phyloP scores from a whole-genome alignment of 495 filamentous ascomycete genomes.

The Choiromyces venosus region DNA sequence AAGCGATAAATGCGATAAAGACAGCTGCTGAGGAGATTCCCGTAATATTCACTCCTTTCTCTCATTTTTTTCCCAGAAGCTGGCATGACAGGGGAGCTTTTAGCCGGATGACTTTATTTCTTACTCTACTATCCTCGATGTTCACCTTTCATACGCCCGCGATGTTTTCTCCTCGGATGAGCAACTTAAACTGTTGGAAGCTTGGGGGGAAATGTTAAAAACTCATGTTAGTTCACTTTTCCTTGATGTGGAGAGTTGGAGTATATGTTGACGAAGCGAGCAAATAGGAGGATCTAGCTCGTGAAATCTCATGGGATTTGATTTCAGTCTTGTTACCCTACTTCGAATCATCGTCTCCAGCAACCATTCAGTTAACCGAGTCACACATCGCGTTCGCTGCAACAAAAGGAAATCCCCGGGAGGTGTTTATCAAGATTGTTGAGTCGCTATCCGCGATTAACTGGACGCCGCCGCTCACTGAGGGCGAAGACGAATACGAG shows the following conservation, averaged over 20 bases:
- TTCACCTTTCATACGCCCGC: constrained; percentile 39
- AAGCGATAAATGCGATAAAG: constrained; percentile 41
- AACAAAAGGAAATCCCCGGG: constrained; percentile 79
- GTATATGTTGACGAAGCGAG: constrained; percentile 7
- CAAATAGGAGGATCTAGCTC: constrained; percentile 56
- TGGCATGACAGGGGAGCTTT: constrained; percentile 7
- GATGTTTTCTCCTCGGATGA: constrained; percentile 39
- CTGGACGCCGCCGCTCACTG: constrained; percentile 46
- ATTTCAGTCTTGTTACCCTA: constrained; percentile 79
- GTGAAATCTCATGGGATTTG: constrained; percentile 94
- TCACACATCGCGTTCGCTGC: constrained; percentile 50
- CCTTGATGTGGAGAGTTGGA: neutral
- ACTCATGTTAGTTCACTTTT: constrained; percentile 27
- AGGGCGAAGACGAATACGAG: constrained; percentile 51
- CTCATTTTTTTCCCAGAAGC: neutral
- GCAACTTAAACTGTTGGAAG: constrained; percentile 33
- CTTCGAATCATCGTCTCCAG: constrained; percentile 54
- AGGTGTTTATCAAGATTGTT: constrained; percentile 84
- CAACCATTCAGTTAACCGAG: constrained; percentile 46
- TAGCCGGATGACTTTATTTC: constrained; percentile 41
- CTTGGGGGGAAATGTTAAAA: constrained; percentile 29
- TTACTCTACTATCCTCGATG: constrained; percentile 42
- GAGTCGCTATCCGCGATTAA: constrained; percentile 59
- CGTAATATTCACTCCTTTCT: constrained; percentile 16
- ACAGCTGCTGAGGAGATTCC: constrained; percentile 40